Percentiles rank a stretch among this genome's conserved stretches.
These are phyloP conservation scores for Fomitopsis betulina DNA, from an alignment of 1,284 basidiomycete genomes.

Conservation along the genomic window DNA sequence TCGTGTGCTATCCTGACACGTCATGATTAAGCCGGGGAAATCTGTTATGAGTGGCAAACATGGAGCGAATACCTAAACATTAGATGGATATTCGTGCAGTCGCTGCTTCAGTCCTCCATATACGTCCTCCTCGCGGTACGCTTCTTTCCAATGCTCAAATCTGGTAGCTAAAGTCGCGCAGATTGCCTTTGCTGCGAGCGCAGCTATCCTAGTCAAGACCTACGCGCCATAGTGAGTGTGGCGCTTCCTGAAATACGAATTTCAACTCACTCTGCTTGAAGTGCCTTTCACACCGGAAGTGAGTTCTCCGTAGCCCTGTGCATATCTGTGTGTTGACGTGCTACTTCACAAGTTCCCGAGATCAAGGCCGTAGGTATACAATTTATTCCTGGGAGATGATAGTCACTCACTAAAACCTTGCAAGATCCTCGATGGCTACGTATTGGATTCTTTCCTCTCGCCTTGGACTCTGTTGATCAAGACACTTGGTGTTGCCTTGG, in stretches of 20 bases:
- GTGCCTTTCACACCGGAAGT: slow-evolving; percentile 80
- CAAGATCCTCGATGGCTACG: slow-evolving; percentile 71
- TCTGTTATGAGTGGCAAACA: slow-evolving; percentile 67
- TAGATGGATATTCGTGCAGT: slow-evolving; percentile 50
- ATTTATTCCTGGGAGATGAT: not conserved
- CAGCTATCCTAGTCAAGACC: slow-evolving; percentile 58
- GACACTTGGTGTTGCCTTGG: slow-evolving; percentile 69
- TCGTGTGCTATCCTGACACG: not conserved
- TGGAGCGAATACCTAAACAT: slow-evolving; percentile 61
- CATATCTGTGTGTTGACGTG: slow-evolving; percentile 1
- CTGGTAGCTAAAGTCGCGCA: slow-evolving; percentile 19
- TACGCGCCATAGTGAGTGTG: slow-evolving; percentile 68
- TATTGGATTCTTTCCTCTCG: slow-evolving; percentile 66
- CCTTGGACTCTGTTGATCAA: slow-evolving; percentile 77
- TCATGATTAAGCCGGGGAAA: slow-evolving; percentile 59
- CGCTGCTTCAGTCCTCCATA: slow-evolving; percentile 56
- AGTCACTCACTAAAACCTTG: not conserved
- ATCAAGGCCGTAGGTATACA: slow-evolving; percentile 60
- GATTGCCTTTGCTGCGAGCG: slow-evolving; percentile 59
- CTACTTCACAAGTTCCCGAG: slow-evolving; percentile 52
- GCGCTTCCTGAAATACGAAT: not conserved
- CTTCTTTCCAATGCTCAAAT: not conserved
- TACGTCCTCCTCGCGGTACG: slow-evolving; percentile 59
- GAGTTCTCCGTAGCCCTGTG: slow-evolving; percentile 10
- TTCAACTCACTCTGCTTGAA: slow-evolving; percentile 20